Evolutionary conservation across 2,329 filamentous ascomycete genomes (phyloP), one percentile per base, ranked within the genome.

Genomic region (Fusarium solani-melongenae): DNA sequence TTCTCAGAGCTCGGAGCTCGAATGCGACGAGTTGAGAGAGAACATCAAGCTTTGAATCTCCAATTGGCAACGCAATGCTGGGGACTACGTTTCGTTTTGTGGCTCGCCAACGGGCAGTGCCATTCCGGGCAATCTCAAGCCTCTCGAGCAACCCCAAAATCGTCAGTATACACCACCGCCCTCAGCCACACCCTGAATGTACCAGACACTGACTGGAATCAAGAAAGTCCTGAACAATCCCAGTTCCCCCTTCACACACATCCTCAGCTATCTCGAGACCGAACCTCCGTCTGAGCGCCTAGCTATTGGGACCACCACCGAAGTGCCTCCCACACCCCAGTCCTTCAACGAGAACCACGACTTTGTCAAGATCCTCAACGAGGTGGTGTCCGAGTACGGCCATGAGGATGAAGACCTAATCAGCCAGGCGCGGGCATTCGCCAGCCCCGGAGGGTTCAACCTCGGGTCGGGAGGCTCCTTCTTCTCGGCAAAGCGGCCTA

Each of bases 231-330:
- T 90, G 75, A 86, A 86, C 29, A 83, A 87, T 68, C 82, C 85
- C 2, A 76, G 83, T 9, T 79, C 84, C 2, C 83, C 86, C 1
- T 82, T 84, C 41, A 82, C 82, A 2, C 85, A 91, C 77, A 82
- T 91, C 34, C 86, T 93, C 33, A 89, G 88, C 46, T 88, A 90
- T 71, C 88, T 93, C 66, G 85, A 89, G 39, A 88, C 86, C 41
- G 81, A 85, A 15, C 90, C 90, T 2, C 90, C 91, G 0, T 87
- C 83, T 5, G 79, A 83, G 7, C 79, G 80, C 31, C 82, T 92
- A 22, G 86, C 90, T 15, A 88, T 93, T 68, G 91, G 91, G 57
- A 89, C 86, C 2, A 88, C 90, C 0, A 88, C 87, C 7, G 76
- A 82, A 17, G 70, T 92, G n/a, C 90, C 90, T 2, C 91, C 91